A percentile compares a stretch with the other conserved stretches of the same genome.
Conservation (phyloP, 208 protist genomes). For the Novymonas esmeraldas region DNA sequence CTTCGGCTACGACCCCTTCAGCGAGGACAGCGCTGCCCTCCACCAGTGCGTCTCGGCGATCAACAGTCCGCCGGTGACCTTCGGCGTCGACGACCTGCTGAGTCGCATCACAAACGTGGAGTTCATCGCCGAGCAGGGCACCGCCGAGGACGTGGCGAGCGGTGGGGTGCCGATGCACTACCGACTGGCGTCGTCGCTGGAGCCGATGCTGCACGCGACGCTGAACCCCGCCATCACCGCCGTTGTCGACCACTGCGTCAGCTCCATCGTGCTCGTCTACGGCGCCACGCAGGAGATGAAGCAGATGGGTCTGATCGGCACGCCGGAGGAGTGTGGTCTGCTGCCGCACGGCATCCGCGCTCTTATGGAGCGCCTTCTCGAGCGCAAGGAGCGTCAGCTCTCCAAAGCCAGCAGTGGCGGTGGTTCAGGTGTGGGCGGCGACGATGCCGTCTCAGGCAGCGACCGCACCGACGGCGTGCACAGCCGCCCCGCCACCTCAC, state of each 20-base stretch:
- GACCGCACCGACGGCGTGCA: conserved; percentile 24
- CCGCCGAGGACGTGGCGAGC: conserved; percentile 17
- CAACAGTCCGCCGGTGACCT: conserved; percentile 57
- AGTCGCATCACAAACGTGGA: conserved; percentile 65
- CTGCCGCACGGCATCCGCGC: conserved; percentile 73
- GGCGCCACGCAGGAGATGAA: conserved; percentile 91
- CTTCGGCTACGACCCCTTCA: conserved; percentile 36
- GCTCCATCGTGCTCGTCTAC: conserved; percentile 77
- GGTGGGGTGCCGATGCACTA: conserved; percentile 47
- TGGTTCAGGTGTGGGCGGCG: no score
- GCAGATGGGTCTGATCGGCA: conserved; percentile 85
- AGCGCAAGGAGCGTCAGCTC: conserved; percentile 36
- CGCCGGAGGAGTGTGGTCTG: conserved; percentile 76
- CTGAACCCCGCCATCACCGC: conserved; percentile 65
- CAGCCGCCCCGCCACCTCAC: conserved; percentile 19
- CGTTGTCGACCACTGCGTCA: conserved; percentile 81
- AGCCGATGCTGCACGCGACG: conserved; percentile 56
- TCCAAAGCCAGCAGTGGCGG: conserved; percentile 1
- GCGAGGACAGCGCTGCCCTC: conserved; percentile 45
- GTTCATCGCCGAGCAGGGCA: conserved; percentile 45
- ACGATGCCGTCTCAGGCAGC: conserved; percentile 20
- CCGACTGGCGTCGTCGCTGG: conserved; percentile 47
- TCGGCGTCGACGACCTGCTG: conserved; percentile 59
- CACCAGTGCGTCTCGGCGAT: conserved; percentile 54
- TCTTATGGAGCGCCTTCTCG: conserved; percentile 62